Percentiles rank a stretch among this genome's conserved stretches.
These are phyloP conservation scores for Pseudonectria foliicola DNA, from an alignment of 2,329 filamentous ascomycete genomes.

Conservation along the genomic window DNA sequence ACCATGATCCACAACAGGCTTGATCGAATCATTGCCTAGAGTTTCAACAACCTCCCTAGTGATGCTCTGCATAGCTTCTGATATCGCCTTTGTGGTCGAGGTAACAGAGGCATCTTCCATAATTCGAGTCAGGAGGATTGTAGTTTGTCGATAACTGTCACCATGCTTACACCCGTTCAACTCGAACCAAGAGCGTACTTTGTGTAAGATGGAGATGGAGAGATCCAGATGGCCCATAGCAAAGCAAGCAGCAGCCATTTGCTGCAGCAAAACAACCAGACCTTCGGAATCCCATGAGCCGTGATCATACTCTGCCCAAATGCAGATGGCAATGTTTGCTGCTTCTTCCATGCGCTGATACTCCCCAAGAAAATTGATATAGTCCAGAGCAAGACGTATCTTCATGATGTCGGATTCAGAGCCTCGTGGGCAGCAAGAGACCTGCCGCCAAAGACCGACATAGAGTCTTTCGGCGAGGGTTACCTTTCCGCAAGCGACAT, in stretches of 20 bases:
- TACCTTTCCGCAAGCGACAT: constrained; percentile 25
- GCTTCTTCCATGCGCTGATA: constrained; percentile 29
- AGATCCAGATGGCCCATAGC: constrained; percentile 27
- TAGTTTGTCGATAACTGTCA: constrained; percentile 28
- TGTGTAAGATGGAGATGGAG: constrained; percentile 28
- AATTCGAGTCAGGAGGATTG: constrained; percentile 31
- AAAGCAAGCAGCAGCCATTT: constrained; percentile 28
- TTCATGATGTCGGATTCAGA: constrained; percentile 30
- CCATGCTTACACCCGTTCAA: constrained; percentile 22
- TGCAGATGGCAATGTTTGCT: constrained; percentile 31
- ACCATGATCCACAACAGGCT: constrained; percentile 22
- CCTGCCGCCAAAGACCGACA: constrained; percentile 32
- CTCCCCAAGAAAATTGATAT: constrained; percentile 27
- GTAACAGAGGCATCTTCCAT: constrained; percentile 29
- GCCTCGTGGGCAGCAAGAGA: constrained; percentile 25
- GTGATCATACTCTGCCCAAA: constrained; percentile 35
- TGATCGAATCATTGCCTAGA: constrained; percentile 28
- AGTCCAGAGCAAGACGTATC: constrained; percentile 32
- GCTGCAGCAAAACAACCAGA: constrained; percentile 28
- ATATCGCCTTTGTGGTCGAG: constrained; percentile 27
- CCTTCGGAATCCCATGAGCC: constrained; percentile 24
- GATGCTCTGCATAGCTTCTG: constrained; percentile 23
- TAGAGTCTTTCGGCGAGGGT: constrained; percentile 32
- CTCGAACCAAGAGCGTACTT: constrained; percentile 34
- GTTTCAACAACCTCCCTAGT: constrained; percentile 30